These are phyloP conservation scores for Malassezia slooffiae DNA, from an alignment of 1,284 basidiomycete species.

Conservation along the genomic window DNA sequence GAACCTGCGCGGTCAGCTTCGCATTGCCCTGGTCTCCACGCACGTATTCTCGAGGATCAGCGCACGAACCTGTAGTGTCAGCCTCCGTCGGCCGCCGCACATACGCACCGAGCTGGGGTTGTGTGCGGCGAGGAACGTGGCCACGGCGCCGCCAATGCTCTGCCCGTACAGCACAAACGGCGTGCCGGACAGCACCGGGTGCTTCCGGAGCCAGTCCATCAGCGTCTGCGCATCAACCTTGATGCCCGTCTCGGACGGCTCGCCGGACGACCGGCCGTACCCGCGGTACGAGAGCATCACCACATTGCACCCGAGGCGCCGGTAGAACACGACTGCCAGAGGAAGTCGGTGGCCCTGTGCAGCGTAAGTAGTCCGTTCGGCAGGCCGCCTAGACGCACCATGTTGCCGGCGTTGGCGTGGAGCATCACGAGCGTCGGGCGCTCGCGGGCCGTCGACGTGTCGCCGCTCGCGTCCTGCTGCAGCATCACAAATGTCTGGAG, in stretches of 20 bases:
- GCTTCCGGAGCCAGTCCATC: slow-evolving; percentile 63
- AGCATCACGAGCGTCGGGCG: slow-evolving; percentile 38
- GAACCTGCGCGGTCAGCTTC: slow-evolving; percentile 18
- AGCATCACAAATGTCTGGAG: slow-evolving; percentile 36
- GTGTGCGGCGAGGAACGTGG: slow-evolving; percentile 70
- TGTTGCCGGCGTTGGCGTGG: slow-evolving; percentile 45
- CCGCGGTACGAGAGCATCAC: slow-evolving; percentile 79
- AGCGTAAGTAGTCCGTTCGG: background rate
- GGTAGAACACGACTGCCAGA: slow-evolving; percentile 71
- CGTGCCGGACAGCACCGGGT: slow-evolving; percentile 55
- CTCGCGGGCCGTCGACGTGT: slow-evolving; percentile 16
- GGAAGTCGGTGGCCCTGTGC: slow-evolving; percentile 67
- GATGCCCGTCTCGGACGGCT: slow-evolving; percentile 67
- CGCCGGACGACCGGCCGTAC: slow-evolving; percentile 74
- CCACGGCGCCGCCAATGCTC: slow-evolving; percentile 89
- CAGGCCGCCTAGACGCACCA: no score
- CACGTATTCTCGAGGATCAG: slow-evolving; percentile 72
- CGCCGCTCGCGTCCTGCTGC: slow-evolving; percentile 16
- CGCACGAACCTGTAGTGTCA: slow-evolving; percentile 54
- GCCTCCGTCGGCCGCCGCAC: background rate
- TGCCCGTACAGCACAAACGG: slow-evolving; percentile 67
- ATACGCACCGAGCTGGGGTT: slow-evolving; percentile 55
- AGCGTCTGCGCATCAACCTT: slow-evolving; percentile 62
- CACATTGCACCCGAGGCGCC: slow-evolving; percentile 74
- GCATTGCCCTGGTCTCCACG: slow-evolving; percentile 1